Evolutionary conservation across 768 basidiomycete genomes (phyloP), one percentile per base, ranked within the genome.

Genomic region (Mycena kentingensis): DNA sequence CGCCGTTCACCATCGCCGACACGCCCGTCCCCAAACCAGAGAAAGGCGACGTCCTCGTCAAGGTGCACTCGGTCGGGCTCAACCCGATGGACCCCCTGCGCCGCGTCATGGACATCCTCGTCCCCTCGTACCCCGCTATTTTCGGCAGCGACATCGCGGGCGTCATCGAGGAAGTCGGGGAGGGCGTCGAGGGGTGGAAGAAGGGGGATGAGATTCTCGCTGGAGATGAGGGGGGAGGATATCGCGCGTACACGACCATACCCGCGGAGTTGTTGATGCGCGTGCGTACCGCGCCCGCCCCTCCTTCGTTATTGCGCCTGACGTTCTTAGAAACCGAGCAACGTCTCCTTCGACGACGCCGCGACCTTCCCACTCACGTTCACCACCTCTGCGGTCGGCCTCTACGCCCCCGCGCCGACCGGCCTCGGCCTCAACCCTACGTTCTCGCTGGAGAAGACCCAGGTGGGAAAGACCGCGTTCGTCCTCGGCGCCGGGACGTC

Each of bases 31-130:
- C 63, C 6, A 39, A 49, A n/a, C 66, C 68, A 2, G 64, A 53
- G 0, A 49, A 63, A 2, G 63, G 64, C 15, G 65, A 73, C 21
- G 51, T 73, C n/a, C 60, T 71, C 13, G 54, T 72, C 44, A 70
- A 67, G 44, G 43, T 72, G 36, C 24, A 57, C 10, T 46, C 68
- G 6, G 52, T 54, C 15, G 66, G 52, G 2, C 53, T 73, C 21
- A 70, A 74, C 43, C 71, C 72, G 0, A 64, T 65, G 4, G 68
- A 71, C 53, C 70, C 68, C 68, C 71, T 66, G 56, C 61, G 67
- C n/a, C 66, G 63, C 26, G 52, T 22, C 52, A 61, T 15, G 29
- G 55, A 43, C 19, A 46, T 63, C 25, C 49, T 65, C 45, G 49
- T 67, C 50, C 45, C 62, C 27, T 16, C 50, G n/a, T 71, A 55